Percentiles rank a stretch among this genome's conserved stretches.
Evolutionary conservation across 208 protist species (phyloP).

Genomic region (Porcisia hertigi): DNA sequence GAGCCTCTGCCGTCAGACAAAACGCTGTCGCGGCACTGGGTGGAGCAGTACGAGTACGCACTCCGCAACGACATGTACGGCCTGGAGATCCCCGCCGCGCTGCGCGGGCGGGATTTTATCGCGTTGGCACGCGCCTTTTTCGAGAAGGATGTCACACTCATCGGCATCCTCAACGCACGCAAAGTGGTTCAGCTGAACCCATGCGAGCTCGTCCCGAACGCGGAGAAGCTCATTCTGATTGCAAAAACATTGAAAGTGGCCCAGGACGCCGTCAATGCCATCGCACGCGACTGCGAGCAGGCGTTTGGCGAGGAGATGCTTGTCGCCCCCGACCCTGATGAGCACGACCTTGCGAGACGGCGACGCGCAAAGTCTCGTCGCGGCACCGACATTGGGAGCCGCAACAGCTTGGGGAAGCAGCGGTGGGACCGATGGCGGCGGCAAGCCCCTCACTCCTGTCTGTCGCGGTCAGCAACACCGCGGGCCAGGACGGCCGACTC

Average conservation of each 20-base stretch:
- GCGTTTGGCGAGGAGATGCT: conserved; percentile 66
- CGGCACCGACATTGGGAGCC: neutral
- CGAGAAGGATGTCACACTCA: conserved; percentile 63
- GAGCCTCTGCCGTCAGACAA: conserved; percentile 61
- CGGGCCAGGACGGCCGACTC: neutral
- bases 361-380: conserved; percentile 6
- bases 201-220: conserved; percentile 45
- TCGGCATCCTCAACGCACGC: conserved; percentile 61
- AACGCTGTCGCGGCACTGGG: conserved; percentile 54
- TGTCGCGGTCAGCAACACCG: neutral
- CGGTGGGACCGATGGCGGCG: neutral
- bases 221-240: conserved; percentile 70
- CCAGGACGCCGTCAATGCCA: conserved; percentile 40
- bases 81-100: conserved; percentile 56
- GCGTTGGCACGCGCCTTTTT: conserved; percentile 57
- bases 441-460: neutral
- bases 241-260: conserved; percentile 55
- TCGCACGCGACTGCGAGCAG: conserved; percentile 45
- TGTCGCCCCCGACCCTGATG: conserved; percentile 42
- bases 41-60: conserved; percentile 85
- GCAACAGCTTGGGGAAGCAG: conserved; percentile 4
- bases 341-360: conserved; percentile 29
- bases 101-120: conserved; percentile 61
- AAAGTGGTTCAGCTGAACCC: conserved; percentile 76
- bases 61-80: conserved; percentile 77